Percentiles rank a stretch among this genome's conserved stretches.
Evolutionary conservation across 2,329 filamentous ascomycete genomes (phyloP).

Genomic region (Alternaria postmessia): DNA sequence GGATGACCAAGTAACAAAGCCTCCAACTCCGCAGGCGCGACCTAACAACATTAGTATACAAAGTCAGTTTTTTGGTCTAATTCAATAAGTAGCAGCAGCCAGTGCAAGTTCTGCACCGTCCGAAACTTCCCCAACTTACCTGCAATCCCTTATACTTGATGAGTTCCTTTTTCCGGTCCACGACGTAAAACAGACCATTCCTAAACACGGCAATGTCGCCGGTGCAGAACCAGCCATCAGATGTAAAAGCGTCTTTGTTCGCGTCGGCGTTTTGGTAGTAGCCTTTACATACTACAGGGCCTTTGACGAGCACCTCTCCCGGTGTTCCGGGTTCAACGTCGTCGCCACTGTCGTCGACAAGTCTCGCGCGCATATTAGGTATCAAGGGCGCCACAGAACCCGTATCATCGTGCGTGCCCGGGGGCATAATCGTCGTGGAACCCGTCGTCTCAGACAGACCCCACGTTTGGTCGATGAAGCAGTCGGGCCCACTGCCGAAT

Average conservation of each 20-base stretch:
- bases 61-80: neutral
- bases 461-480: constrained; percentile 63
- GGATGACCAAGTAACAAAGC: constrained; percentile 54
- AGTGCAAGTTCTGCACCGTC: too few species aligned
- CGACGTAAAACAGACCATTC: constrained; percentile 53
- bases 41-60: constrained; percentile 15
- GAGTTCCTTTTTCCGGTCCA: constrained; percentile 55
- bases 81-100: too few species aligned
- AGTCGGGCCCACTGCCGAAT: constrained; percentile 47
- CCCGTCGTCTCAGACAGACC: constrained; percentile 65
- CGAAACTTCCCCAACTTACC: constrained; percentile 1
- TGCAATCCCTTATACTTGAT: constrained; percentile 62
- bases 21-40: constrained; percentile 60
- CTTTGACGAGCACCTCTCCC: constrained; percentile 48
- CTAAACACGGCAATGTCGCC: constrained; percentile 50
- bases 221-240: constrained; percentile 49
- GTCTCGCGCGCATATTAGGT: constrained; percentile 48
- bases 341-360: constrained; percentile 45
- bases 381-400: constrained; percentile 58
- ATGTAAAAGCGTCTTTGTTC: constrained; percentile 38
- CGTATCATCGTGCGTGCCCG: constrained; percentile 53
- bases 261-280: constrained; percentile 49
- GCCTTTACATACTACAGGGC: constrained; percentile 49
- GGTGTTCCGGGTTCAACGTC: constrained; percentile 44
- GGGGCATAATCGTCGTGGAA: constrained; percentile 57